These are phyloP conservation scores for Globisporangium spiculum DNA, from an alignment of 352 stramenopile species.

Conservation along the genomic window DNA sequence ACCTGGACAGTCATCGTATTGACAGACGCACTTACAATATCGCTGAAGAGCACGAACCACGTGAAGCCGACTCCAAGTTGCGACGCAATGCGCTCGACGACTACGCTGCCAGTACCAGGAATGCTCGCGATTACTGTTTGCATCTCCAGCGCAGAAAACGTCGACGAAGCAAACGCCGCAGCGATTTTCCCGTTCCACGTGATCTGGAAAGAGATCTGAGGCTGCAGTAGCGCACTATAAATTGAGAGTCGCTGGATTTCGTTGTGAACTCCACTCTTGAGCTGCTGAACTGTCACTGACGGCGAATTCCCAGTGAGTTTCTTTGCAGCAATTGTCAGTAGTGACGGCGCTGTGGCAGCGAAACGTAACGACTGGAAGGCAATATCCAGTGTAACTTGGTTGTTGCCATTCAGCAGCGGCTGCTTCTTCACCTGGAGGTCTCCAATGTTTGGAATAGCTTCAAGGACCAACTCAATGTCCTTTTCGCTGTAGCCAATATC, in stretches of 20 bases:
- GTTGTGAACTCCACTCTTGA: conserved; percentile 22
- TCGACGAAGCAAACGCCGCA: conserved; percentile 19
- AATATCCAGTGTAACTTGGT: conserved; percentile 28
- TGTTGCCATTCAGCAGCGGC: conserved; percentile 19
- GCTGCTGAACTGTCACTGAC: conserved; percentile 15
- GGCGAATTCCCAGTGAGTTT: conserved; percentile 22
- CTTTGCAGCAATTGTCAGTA: conserved; percentile 18
- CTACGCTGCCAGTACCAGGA: conserved; percentile 24
- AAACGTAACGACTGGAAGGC: conserved; percentile 34
- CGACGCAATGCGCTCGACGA: conserved; percentile 37
- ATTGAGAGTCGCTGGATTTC: conserved; percentile 42
- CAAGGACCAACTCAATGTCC: conserved; percentile 5
- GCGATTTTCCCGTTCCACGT: conserved; percentile 35
- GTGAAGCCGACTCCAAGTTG: conserved; percentile 34
- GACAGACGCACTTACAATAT: conserved; percentile 19
- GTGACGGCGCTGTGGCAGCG: conserved; percentile 15
- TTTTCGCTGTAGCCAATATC: conserved; percentile 16
- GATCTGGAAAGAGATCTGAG: conserved; percentile 29
- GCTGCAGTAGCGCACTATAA: conserved; percentile 25
- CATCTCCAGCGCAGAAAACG: conserved; percentile 33
- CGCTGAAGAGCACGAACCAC: conserved; percentile 38
- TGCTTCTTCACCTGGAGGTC: conserved; percentile 11
- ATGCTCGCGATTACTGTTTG: conserved; percentile 29
- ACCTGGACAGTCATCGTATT: conserved; percentile 14
- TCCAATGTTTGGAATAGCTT: conserved; percentile 5